Evolutionary conservation across 1,284 basidiomycete species (phyloP).

Genomic region (Stygiomarasmius scandens): DNA sequence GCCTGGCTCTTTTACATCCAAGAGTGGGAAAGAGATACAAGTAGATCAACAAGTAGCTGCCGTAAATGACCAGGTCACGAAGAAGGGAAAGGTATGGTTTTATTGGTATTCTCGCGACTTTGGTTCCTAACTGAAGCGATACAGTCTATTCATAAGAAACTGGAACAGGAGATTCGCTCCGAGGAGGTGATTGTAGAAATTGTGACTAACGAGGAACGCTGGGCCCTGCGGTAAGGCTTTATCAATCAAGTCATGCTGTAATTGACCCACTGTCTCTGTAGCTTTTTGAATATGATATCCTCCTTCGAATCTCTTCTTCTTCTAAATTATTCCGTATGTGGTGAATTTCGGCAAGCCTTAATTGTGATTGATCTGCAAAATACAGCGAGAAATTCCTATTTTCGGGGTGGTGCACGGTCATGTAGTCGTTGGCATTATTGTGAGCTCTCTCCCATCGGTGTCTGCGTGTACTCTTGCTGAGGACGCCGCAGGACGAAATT

Average conservation of each 20-base stretch:
- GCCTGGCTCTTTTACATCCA: constrained; percentile 62
- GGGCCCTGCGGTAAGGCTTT: constrained; percentile 63
- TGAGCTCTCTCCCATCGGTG: constrained; percentile 32
- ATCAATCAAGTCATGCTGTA: not conserved
- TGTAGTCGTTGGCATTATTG: constrained; percentile 67
- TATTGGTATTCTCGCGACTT: not conserved
- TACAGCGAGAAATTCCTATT: constrained; percentile 73
- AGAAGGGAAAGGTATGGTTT: constrained; percentile 60
- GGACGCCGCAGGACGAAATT: constrained; percentile 25
- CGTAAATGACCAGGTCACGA: constrained; percentile 60
- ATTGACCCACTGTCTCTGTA: constrained; percentile 25
- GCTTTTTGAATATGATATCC: constrained; percentile 65
- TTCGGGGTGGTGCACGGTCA: constrained; percentile 65
- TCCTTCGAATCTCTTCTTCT: constrained; percentile 18
- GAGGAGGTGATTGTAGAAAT: constrained; percentile 56
- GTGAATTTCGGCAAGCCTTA: not conserved
- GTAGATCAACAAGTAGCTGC: constrained; percentile 62
- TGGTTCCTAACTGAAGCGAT: constrained; percentile 8
- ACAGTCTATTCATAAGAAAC: constrained; percentile 75
- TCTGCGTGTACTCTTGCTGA: not conserved
- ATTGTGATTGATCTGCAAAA: not conserved
- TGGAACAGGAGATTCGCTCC: constrained; percentile 77
- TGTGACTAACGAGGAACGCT: constrained; percentile 64
- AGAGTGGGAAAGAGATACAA: constrained; percentile 66
- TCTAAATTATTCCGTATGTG: constrained; percentile 49